Conservation (phyloP, 2,329 filamentous ascomycete species). For the Sclerotinia nivalis region DNA sequence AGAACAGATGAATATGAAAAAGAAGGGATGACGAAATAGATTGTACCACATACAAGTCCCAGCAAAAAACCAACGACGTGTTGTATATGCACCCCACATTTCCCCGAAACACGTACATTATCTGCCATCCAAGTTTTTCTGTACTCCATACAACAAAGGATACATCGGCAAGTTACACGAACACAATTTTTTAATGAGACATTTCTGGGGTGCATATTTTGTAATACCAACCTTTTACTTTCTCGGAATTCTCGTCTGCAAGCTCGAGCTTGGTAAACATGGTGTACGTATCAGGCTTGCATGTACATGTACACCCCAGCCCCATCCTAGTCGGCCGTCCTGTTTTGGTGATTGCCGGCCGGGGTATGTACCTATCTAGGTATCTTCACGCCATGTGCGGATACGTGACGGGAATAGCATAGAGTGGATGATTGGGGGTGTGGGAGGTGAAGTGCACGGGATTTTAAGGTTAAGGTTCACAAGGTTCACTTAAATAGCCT, state of each 20-base stretch:
- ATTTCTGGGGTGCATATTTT: conserved; percentile 5
- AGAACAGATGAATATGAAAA: background rate
- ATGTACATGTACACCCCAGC: background rate
- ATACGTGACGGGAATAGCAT: background rate
- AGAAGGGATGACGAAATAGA: background rate
- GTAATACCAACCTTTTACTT: background rate
- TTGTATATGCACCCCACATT: conserved; percentile 7
- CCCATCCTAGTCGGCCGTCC: background rate
- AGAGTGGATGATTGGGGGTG: background rate
- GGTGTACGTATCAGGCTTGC: background rate
- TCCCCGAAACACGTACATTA: background rate
- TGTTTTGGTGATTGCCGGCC: conserved; percentile 1
- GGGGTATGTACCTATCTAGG: background rate
- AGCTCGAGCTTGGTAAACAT: background rate
- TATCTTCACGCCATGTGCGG: background rate
- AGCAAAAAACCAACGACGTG: background rate
- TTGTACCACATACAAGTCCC: background rate
- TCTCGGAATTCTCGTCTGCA: conserved; percentile 2
- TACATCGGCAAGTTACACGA: conserved; percentile 4
- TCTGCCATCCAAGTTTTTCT: background rate
- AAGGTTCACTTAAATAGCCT: conserved; percentile 5
- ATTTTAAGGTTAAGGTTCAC: background rate
- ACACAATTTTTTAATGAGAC: background rate
- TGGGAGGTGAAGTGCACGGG: background rate
- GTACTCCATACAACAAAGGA: background rate